phyloP scores from a whole-genome alignment of 2,329 filamentous ascomycete genomes.

The Botryotinia calthae region DNA sequence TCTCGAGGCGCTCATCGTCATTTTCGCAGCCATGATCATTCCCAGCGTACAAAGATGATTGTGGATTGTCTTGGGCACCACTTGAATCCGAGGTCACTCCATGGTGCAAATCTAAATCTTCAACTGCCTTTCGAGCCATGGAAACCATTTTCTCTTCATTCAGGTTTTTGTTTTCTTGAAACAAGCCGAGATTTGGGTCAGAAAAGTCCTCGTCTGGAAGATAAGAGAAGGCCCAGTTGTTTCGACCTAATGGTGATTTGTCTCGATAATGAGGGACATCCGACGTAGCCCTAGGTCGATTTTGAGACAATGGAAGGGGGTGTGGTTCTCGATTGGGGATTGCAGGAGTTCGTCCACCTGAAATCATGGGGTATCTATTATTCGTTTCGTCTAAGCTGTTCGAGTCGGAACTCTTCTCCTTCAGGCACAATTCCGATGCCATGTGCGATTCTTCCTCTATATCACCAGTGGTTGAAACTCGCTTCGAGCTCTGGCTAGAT shows the following conservation, averaged over 20 bases:
- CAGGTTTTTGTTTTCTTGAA: neutral
- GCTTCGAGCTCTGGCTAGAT: neutral
- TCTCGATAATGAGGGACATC: conserved; percentile 51
- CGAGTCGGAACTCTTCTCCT: neutral
- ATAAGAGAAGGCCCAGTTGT: conserved; percentile 58
- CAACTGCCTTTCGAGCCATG: conserved; percentile 10
- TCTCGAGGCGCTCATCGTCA: conserved; percentile 22
- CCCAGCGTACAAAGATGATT: neutral
- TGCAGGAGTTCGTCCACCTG: conserved; percentile 4
- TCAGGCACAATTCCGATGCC: neutral
- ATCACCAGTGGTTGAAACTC: neutral
- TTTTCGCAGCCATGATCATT: neutral
- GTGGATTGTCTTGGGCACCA: neutral
- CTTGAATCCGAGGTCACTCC: neutral
- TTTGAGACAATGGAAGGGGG: conserved; percentile 15
- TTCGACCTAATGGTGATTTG: conserved; percentile 55
- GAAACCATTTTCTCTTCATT: conserved; percentile 10
- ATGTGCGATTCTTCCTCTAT: neutral
- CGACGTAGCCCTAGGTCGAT: conserved; percentile 53
- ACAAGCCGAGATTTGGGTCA: neutral
- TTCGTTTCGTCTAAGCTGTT: neutral
- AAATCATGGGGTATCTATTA: conserved; percentile 8
- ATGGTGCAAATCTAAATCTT: conserved; percentile 8
- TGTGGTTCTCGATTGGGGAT: neutral
- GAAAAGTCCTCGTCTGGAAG: conserved; percentile 35